Conservation (phyloP, 768 basidiomycete species). For the Suillus occidentalis region DNA sequence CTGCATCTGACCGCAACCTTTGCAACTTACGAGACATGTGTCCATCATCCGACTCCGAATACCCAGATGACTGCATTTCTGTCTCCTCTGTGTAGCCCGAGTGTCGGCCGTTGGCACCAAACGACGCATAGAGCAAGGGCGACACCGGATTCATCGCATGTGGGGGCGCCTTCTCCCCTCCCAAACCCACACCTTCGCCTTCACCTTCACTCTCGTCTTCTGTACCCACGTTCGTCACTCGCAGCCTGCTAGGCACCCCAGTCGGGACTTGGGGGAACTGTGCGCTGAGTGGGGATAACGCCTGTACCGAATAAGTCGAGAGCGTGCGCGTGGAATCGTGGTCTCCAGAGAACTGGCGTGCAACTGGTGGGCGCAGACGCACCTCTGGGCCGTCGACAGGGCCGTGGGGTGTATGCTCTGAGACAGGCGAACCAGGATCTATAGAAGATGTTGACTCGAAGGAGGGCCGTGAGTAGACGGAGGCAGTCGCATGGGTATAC, state of each 20-base stretch:
- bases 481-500: neutral
- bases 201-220: neutral
- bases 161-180: constrained; percentile 5
- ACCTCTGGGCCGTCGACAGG: constrained; percentile 12
- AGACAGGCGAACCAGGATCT: neutral
- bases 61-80: constrained; percentile 17
- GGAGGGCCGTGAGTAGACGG: constrained; percentile 22
- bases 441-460: constrained; percentile 21
- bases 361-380: constrained; percentile 19
- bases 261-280: constrained; percentile 35
- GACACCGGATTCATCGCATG: constrained; percentile 22
- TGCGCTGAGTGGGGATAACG: constrained; percentile 23
- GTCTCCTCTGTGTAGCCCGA: constrained; percentile 23
- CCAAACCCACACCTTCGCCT: constrained; percentile 10
- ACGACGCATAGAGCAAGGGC: constrained; percentile 42
- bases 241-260: constrained; percentile 30
- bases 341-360: constrained; percentile 24
- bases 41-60: constrained; percentile 30
- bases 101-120: constrained; percentile 36
- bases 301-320: constrained; percentile 16
- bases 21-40: constrained; percentile 17
- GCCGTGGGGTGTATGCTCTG: neutral
- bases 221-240: constrained; percentile 23
- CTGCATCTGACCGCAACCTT: constrained; percentile 9
- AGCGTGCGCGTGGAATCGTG: constrained; percentile 6